Percentiles rank a stretch among this genome's conserved stretches.
phyloP scores from a whole-genome alignment of 2,329 filamentous ascomycete species.

The Shiraia bambusicola region DNA sequence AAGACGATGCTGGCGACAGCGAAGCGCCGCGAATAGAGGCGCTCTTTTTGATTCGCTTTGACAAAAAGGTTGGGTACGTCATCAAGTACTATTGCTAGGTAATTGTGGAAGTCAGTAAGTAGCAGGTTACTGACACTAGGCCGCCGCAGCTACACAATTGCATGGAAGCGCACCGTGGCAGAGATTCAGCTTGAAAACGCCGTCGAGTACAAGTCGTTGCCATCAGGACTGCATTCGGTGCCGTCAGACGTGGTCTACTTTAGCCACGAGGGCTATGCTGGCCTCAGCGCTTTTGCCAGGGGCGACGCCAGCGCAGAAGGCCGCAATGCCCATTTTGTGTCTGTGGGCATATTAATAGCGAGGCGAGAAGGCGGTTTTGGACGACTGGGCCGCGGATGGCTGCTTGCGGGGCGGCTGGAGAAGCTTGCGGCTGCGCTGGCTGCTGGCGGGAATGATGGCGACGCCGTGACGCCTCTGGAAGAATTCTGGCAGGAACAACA shows the following conservation, averaged over 20 bases:
- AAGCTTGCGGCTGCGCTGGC: constrained; percentile 67
- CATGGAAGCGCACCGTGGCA: constrained; percentile 75
- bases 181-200: constrained; percentile 77
- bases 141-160: constrained; percentile 68
- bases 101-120: constrained; percentile 2
- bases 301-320: constrained; percentile 74
- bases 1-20: constrained; percentile 24
- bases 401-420: constrained; percentile 76
- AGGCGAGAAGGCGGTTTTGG: constrained; percentile 71
- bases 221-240: constrained; percentile 88
- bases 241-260: constrained; percentile 89
- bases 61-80: constrained; percentile 80
- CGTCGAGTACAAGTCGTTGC: constrained; percentile 94
- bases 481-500: constrained; percentile 75
- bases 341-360: constrained; percentile 86
- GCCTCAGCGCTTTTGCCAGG: constrained; percentile 90
- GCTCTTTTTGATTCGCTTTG: constrained; percentile 86
- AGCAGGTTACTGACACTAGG: constrained; percentile 9
- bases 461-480: constrained; percentile 65
- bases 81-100: constrained; percentile 1
- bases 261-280: constrained; percentile 79
- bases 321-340: constrained; percentile 88
- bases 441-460: constrained; percentile 62
- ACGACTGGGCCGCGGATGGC: constrained; percentile 83
- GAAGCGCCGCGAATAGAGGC: constrained; percentile 56